phyloP scores from a whole-genome alignment of 2,329 filamentous ascomycete genomes.

The Scorias spongiosa region DNA sequence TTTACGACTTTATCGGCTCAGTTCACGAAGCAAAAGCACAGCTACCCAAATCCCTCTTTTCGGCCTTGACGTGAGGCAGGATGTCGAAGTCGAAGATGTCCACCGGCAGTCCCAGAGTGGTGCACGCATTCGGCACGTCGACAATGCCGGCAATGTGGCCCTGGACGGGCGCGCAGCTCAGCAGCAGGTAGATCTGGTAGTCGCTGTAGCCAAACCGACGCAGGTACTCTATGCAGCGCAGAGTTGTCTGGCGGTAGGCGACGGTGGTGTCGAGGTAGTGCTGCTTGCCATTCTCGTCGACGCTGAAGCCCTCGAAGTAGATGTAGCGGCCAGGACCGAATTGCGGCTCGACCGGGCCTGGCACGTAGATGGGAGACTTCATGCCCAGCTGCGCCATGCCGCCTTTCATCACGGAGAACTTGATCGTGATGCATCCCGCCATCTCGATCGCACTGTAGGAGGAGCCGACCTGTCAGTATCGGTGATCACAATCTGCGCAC shows the following conservation, averaged over 20 bases:
- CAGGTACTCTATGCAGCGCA: conserved; percentile 64
- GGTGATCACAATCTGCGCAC: conserved; percentile 1
- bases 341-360: conserved; percentile 75
- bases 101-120: conserved; percentile 74
- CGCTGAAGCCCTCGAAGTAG: conserved; percentile 80
- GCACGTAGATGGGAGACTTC: conserved; percentile 72
- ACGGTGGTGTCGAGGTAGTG: conserved; percentile 78
- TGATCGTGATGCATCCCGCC: conserved; percentile 80
- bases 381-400: conserved; percentile 60
- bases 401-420: conserved; percentile 73
- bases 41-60: conserved; percentile 51
- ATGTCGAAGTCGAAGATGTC: conserved; percentile 96
- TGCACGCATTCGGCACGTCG: conserved; percentile 73
- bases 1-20: no score
- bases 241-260: conserved; percentile 67
- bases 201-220: conserved; percentile 53
- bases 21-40: conserved; percentile 44
- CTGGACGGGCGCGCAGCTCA: conserved; percentile 75
- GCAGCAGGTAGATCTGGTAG: conserved; percentile 72
- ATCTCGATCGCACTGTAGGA: conserved; percentile 61
- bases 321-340: conserved; percentile 71
- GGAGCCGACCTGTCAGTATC: conserved; percentile 2
- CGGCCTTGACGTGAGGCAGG: conserved; percentile 45
- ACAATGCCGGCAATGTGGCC: conserved; percentile 82
- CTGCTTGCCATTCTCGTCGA: conserved; percentile 78